These are phyloP conservation scores for Moricandia moricandioides DNA, from an alignment of 345 rosid species.

Conservation along the genomic window DNA sequence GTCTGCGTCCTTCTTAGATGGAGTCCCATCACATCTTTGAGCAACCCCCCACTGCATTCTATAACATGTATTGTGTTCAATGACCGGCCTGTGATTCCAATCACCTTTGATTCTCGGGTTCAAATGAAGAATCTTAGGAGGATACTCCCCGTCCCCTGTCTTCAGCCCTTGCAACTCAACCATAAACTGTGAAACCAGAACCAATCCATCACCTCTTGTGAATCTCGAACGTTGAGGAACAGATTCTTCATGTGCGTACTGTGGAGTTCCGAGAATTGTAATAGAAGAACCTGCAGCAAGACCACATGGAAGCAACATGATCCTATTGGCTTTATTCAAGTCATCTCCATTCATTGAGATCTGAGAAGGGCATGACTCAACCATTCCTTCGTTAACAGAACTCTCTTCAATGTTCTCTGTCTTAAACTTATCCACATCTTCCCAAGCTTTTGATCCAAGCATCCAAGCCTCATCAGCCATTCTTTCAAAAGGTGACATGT, in stretches of 20 bases:
- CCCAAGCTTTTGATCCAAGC: conserved; percentile 89
- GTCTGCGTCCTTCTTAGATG: conserved; percentile 74
- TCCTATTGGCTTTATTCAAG: conserved; percentile 53
- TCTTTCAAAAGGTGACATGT: conserved; percentile 62
- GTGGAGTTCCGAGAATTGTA: conserved; percentile 91
- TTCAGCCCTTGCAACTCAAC: conserved; percentile 92
- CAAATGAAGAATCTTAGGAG: conserved; percentile 90
- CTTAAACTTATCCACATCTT: conserved; percentile 61
- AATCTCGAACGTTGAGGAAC: conserved; percentile 66
- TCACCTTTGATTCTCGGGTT: conserved; percentile 95
- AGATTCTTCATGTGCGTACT: conserved; percentile 75
- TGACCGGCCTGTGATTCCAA: conserved; percentile 81
- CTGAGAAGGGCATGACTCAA: conserved; percentile 71
- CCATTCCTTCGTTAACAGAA: conserved; percentile 41
- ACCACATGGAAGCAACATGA: conserved; percentile 95
- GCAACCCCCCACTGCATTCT: conserved; percentile 99
- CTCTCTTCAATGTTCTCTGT: conserved; percentile 43
- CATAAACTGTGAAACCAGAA: conserved; percentile 89
- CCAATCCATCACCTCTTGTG: conserved; percentile 53
- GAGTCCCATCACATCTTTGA: conserved; percentile 90
- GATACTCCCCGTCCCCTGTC: conserved; percentile 91
- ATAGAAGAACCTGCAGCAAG: conserved; percentile 91
- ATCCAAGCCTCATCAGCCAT: conserved; percentile 97
- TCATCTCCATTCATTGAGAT: conserved; percentile 69
- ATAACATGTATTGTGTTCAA: conserved; percentile 97